A percentile compares a stretch with the other conserved stretches of the same genome.
phyloP scores from a whole-genome alignment of 75 land plant genomes.

The Picea glauca region DNA sequence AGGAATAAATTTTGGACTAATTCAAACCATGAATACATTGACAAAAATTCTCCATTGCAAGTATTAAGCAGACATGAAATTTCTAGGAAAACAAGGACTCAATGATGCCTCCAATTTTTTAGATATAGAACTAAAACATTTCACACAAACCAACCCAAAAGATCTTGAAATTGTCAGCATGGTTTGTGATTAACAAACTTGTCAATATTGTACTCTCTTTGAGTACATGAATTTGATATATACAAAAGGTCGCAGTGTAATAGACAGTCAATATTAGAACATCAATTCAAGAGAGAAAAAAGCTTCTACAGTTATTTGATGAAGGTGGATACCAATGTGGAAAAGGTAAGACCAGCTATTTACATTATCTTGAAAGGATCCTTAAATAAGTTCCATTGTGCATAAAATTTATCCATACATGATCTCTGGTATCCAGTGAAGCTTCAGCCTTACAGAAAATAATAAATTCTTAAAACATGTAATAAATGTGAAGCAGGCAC shows the following conservation, averaged over 20 bases:
- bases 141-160: not conserved
- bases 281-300: not conserved
- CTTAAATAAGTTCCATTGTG: no score
- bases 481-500: slow-evolving; percentile 20
- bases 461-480: no score
- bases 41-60: not conserved
- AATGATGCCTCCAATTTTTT: not conserved
- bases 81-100: not conserved
- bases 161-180: not conserved
- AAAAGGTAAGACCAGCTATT: no score
- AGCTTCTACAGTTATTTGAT: not conserved
- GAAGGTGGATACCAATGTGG: no score
- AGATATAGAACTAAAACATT: not conserved
- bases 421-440: no score
- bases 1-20: no score
- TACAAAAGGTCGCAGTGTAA: not conserved
- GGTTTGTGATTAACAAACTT: not conserved
- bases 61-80: not conserved
- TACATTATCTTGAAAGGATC: no score
- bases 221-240: slow-evolving; percentile 1
- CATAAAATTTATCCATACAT: no score
- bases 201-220: not conserved
- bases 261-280: not conserved
- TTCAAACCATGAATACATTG: no score
- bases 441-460: no score